Evolutionary conservation across 371 early-diverging fungal genomes (phyloP).

Genomic region (Massospora cicadina): DNA sequence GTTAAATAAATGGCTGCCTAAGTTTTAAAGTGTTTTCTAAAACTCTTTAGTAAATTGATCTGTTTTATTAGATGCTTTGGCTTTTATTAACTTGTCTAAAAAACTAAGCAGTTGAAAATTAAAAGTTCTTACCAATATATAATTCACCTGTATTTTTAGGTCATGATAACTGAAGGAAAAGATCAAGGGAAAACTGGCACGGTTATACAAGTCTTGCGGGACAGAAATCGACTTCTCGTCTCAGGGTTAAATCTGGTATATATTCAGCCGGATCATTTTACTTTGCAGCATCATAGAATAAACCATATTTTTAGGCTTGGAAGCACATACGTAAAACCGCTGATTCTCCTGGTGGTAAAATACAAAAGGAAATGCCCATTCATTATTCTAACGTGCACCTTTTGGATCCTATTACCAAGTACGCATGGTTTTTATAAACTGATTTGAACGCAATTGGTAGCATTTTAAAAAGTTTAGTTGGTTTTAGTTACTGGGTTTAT

Average conservation of each 20-base stretch:
- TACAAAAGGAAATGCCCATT: constrained; percentile 41
- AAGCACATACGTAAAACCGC: constrained; percentile 11
- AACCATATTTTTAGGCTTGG: constrained; percentile 8
- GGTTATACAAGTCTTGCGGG: constrained; percentile 29
- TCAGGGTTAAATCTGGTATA: constrained; percentile 32
- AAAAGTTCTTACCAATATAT: neutral
- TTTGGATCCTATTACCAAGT: constrained; percentile 37
- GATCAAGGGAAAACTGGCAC: constrained; percentile 42
- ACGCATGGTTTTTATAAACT: constrained; percentile 14
- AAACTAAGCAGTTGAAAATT: neutral
- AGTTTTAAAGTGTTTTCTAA: neutral
- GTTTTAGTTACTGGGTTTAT: too few species aligned
- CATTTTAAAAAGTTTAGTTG: too few species aligned
- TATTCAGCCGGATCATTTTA: neutral
- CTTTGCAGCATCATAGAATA: neutral
- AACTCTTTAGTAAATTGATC: neutral
- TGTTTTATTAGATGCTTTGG: neutral
- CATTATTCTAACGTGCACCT: constrained; percentile 39
- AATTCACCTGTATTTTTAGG: constrained; percentile 14
- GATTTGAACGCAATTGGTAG: constrained; percentile 16
- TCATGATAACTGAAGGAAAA: constrained; percentile 31
- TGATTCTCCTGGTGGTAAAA: constrained; percentile 7
- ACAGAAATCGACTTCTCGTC: constrained; percentile 31
- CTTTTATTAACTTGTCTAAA: neutral
- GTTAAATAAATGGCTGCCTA: neutral